These are phyloP conservation scores for Populus tomentosa DNA, from an alignment of 441 rosid genomes.

Conservation along the genomic window DNA sequence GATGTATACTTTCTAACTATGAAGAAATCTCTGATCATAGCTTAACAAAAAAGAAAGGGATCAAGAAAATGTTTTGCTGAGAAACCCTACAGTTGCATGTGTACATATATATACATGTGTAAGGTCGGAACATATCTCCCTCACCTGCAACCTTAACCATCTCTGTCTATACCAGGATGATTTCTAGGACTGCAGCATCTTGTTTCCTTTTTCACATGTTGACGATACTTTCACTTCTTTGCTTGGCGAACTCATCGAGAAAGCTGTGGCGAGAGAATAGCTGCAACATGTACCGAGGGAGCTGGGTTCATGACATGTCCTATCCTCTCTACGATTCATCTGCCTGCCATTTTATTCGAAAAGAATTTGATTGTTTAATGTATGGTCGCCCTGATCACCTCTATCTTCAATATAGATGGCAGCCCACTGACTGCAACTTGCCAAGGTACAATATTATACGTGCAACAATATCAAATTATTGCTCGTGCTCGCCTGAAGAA, in stretches of 20 bases:
- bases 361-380: constrained; percentile 58
- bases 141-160: not conserved
- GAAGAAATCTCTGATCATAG: not conserved
- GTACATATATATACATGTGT: too few relatives aligned
- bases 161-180: not conserved
- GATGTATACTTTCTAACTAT: not conserved
- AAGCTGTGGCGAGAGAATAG: not conserved
- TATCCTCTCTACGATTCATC: constrained; percentile 62
- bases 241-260: not conserved
- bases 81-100: not conserved
- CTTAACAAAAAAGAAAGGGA: not conserved
- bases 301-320: constrained; percentile 59
- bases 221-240: too few relatives aligned
- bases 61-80: not conserved
- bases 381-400: constrained; percentile 56
- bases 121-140: not conserved
- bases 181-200: too few relatives aligned
- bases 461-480: not conserved
- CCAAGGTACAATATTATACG: constrained; percentile 35
- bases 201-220: too few relatives aligned
- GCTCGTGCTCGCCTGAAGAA: not conserved
- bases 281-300: constrained; percentile 60
- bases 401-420: constrained; percentile 44
- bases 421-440: constrained; percentile 56
- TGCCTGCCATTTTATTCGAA: constrained; percentile 66